Percentiles rank a stretch among this genome's conserved stretches.
These are phyloP conservation scores for Erysimum cheiri DNA, from an alignment of 441 rosid genomes.

Conservation along the genomic window DNA sequence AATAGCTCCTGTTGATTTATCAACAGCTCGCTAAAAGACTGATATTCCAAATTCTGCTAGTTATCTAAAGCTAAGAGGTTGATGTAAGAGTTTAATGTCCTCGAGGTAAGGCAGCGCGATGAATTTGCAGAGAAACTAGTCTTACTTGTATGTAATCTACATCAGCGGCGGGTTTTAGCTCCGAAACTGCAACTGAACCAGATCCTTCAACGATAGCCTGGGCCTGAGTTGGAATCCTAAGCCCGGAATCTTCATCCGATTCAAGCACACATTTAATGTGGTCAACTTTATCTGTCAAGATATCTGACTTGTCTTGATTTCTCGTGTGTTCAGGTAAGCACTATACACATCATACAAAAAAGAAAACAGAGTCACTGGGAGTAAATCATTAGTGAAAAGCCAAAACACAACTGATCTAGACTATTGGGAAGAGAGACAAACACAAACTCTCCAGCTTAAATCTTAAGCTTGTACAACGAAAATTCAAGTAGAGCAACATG, in stretches of 20 bases:
- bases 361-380: constrained; percentile 72
- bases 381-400: constrained; percentile 73
- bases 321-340: constrained; percentile 71
- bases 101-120: neutral
- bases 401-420: constrained; percentile 55
- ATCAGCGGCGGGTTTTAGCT: constrained; percentile 72
- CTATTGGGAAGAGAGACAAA: constrained; percentile 35
- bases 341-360: constrained; percentile 73
- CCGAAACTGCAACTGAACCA: constrained; percentile 60
- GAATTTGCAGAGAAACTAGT: neutral
- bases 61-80: neutral
- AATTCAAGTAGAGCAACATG: constrained; percentile 6
- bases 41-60: neutral
- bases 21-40: neutral
- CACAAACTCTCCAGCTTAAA: constrained; percentile 41
- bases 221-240: constrained; percentile 67
- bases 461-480: constrained; percentile 15
- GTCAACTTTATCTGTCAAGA: constrained; percentile 54
- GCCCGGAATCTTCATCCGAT: constrained; percentile 63
- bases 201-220: constrained; percentile 81
- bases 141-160: constrained; percentile 89
- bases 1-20: constrained; percentile 65
- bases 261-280: constrained; percentile 50
- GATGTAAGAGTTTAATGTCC: neutral
- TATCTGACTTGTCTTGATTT: constrained; percentile 53